These are phyloP conservation scores for Spirogloea muscicola DNA, from an alignment of 139 green algal genomes.

Conservation along the genomic window DNA sequence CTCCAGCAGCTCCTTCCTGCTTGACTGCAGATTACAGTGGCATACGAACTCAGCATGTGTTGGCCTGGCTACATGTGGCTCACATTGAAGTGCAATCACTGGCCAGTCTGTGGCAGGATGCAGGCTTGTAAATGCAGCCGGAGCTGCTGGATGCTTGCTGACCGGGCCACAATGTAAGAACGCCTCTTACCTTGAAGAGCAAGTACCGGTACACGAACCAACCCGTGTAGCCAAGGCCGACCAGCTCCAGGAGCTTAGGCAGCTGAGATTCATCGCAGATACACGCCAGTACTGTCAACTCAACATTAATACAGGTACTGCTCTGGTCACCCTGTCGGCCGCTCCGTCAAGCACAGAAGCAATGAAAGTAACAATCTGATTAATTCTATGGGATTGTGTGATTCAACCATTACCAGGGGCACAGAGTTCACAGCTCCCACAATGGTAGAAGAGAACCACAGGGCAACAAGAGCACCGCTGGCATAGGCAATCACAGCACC, in stretches of 20 bases:
- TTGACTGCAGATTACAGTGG: too few relatives aligned
- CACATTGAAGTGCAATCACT: too few relatives aligned
- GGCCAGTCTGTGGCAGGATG: too few relatives aligned
- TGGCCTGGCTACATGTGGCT: too few relatives aligned
- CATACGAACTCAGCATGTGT: too few relatives aligned
- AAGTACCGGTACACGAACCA: constrained; percentile 99
- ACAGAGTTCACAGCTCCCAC: constrained; percentile 86
- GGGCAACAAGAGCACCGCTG: constrained; percentile 70
- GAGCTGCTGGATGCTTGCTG: too few relatives aligned
- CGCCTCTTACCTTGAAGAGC: constrained; percentile 93
- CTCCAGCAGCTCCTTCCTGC: constrained; percentile 86
- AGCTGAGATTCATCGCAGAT: constrained; percentile 51
- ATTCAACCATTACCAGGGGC: constrained; percentile 68
- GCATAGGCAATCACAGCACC: constrained; percentile 75
- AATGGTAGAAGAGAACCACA: constrained; percentile 89
- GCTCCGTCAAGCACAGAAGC: too few relatives aligned
- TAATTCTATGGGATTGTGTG: neutral
- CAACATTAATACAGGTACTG: neutral
- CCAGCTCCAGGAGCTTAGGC: constrained; percentile 97
- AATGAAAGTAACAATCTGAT: neutral
- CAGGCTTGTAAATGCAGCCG: too few relatives aligned
- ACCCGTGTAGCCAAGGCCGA: constrained; percentile 90
- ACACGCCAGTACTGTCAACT: neutral
- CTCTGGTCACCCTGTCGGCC: neutral
- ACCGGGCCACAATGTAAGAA: too few relatives aligned